Conservation (phyloP, 768 basidiomycete genomes). For the Russula griseocarnosa region DNA sequence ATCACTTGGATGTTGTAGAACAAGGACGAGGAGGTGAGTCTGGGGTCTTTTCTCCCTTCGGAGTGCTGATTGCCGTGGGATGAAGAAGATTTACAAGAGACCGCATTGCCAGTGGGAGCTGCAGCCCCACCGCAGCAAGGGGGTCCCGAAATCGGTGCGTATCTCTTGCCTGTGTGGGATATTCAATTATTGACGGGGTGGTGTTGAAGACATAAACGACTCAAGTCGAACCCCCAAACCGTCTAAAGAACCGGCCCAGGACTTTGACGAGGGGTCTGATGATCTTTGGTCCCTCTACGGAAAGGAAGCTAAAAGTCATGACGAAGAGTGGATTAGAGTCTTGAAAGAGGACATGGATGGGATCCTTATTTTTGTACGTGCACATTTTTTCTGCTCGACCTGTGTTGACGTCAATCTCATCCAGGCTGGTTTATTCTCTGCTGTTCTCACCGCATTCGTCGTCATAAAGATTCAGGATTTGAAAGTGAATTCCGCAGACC, state of each 20-base stretch:
- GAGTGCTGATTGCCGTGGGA: not conserved
- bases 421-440: slow-evolving; percentile 24
- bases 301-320: not conserved
- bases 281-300: slow-evolving; percentile 10
- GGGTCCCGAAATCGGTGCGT: not conserved
- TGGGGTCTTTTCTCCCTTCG: not conserved
- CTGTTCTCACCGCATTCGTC: slow-evolving; percentile 17
- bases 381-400: not conserved
- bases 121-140: too few species aligned
- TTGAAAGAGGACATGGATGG: slow-evolving; percentile 6
- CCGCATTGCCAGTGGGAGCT: not conserved
- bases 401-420: not conserved
- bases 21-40: not conserved
- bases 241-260: not conserved
- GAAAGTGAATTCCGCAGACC: slow-evolving; percentile 9
- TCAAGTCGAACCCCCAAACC: not conserved
- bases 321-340: not conserved
- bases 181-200: too few species aligned
- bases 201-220: not conserved
- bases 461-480: slow-evolving; percentile 5
- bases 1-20: not conserved
- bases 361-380: not conserved
- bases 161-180: not conserved
- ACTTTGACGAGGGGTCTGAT: slow-evolving; percentile 8
- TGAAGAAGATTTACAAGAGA: too few species aligned